A percentile compares a stretch with the other conserved stretches of the same genome.
Conservation (phyloP, 2,329 filamentous ascomycete genomes). For the Penicillium aurantiogriseum region DNA sequence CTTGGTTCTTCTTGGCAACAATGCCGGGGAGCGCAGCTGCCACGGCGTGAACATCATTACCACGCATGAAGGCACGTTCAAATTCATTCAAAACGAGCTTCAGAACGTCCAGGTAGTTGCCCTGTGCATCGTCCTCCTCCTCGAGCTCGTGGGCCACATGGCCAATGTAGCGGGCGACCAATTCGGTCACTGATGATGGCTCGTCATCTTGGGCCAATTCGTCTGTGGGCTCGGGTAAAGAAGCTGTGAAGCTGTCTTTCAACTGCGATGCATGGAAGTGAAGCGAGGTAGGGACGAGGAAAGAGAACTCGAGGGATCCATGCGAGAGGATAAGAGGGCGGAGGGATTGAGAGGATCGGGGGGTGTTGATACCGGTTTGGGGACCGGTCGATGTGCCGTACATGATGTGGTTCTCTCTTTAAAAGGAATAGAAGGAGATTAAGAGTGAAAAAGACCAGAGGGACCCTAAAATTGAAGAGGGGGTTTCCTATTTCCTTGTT, state of each 20-base stretch:
- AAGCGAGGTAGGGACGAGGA: slow-evolving; percentile 89
- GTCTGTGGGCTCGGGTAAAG: slow-evolving; percentile 86
- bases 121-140: slow-evolving; percentile 83
- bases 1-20: slow-evolving; percentile 83
- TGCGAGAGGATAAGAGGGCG: slow-evolving; percentile 88
- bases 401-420: slow-evolving; percentile 57
- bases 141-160: slow-evolving; percentile 87
- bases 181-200: slow-evolving; percentile 90
- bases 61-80: slow-evolving; percentile 87
- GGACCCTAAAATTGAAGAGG: slow-evolving; percentile 3
- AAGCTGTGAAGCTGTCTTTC: slow-evolving; percentile 83
- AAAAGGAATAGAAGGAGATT: neutral
- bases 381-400: slow-evolving; percentile 78
- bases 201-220: slow-evolving; percentile 98
- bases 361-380: slow-evolving; percentile 95
- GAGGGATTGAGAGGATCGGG: slow-evolving; percentile 87
- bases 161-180: slow-evolving; percentile 90
- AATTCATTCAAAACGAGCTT: slow-evolving; percentile 94
- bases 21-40: slow-evolving; percentile 85
- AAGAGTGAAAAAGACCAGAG: slow-evolving; percentile 1
- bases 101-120: slow-evolving; percentile 87
- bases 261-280: slow-evolving; percentile 96
- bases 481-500: slow-evolving; percentile 1
- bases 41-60: slow-evolving; percentile 93
- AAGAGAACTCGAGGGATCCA: slow-evolving; percentile 92